These are phyloP conservation scores for Bjerkandera adusta DNA, from an alignment of 1,284 basidiomycete species.

Conservation along the genomic window DNA sequence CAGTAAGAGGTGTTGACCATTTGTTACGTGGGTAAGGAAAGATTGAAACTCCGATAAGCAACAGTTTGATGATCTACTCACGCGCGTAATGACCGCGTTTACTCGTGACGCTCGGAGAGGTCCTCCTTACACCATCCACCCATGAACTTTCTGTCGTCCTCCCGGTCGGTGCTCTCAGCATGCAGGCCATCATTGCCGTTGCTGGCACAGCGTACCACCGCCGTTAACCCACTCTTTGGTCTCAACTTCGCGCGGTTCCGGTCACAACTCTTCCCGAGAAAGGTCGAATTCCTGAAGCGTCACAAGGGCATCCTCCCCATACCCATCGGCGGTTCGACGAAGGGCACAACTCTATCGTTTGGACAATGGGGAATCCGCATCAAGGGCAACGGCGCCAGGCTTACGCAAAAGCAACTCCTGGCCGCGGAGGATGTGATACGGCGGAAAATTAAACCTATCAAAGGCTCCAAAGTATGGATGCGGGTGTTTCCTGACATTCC, in stretches of 20 bases:
- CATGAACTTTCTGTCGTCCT: constrained; percentile 31
- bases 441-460: constrained; percentile 88
- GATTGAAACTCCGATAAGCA: constrained; percentile 5
- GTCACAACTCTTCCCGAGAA: constrained; percentile 76
- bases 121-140: constrained; percentile 1
- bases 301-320: constrained; percentile 88
- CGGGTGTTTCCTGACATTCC: constrained; percentile 96
- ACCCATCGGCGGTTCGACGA: constrained; percentile 85
- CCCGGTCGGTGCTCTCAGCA: constrained; percentile 29
- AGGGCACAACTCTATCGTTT: constrained; percentile 90
- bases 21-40: neutral
- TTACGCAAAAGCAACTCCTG: constrained; percentile 91
- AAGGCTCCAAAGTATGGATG: constrained; percentile 87
- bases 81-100: neutral
- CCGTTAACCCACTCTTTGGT: constrained; percentile 12
- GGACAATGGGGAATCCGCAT: constrained; percentile 93
- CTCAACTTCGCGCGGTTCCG: constrained; percentile 32
- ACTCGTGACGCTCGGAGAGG: neutral
- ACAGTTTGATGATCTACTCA: too few relatives aligned
- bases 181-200: constrained; percentile 23
- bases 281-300: constrained; percentile 80
- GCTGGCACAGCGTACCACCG: constrained; percentile 12
- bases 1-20: neutral
- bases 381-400: constrained; percentile 75
- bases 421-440: constrained; percentile 88